Base-by-base conservation (phyloP, 805 yeast species). In the Lachancea thermotolerans region DNA sequence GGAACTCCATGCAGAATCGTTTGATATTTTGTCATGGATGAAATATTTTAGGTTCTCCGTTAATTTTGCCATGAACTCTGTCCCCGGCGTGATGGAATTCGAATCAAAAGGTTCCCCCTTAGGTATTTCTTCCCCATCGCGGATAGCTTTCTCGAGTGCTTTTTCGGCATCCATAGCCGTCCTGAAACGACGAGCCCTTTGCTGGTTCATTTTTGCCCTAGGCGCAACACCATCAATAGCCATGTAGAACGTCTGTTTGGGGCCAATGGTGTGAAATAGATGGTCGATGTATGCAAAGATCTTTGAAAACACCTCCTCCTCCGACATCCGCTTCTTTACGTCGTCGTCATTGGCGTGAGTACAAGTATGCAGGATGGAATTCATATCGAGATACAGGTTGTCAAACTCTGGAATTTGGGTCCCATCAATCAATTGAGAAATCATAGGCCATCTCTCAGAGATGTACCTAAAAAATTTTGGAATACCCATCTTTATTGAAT, bases 221-320 rank as follows among this genome's bases (percentile, higher is more conserved):
- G 99, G 99, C 0, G 99, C 99, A 42, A 91, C 98, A 62, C 99
- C 99, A 69, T 91, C 99, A 57, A 91, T 86, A 2, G 99, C 98
- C 96, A 91, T 89, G 62, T 84, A 90, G 55, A 91, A 86, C 11
- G 83, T 78, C 60, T 87, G 77, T 56, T 85, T 74, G 8, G 99
- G 99, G 62, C 81, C 80, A 53, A 93, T 89, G 21, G 88, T 79
- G 50, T 82, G 82, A 58, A 93, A 91, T 46, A 93, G 70, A 65
- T 93, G 97, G 63, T 93, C 99, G 51, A 93, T 91, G 60, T 93
- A 93, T 30, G 86, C 83, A 69, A 90, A 91, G 39, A 93, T 89
- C n/a, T 91, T 83, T 14, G 88, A 81, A 68, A 81, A 93, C 74
- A 89, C 90, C 62, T 87, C 90, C 57, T 90, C 96, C 51, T 93